phyloP scores from a whole-genome alignment of 139 green algal genomes.

The Coelastrella sp. region DNA sequence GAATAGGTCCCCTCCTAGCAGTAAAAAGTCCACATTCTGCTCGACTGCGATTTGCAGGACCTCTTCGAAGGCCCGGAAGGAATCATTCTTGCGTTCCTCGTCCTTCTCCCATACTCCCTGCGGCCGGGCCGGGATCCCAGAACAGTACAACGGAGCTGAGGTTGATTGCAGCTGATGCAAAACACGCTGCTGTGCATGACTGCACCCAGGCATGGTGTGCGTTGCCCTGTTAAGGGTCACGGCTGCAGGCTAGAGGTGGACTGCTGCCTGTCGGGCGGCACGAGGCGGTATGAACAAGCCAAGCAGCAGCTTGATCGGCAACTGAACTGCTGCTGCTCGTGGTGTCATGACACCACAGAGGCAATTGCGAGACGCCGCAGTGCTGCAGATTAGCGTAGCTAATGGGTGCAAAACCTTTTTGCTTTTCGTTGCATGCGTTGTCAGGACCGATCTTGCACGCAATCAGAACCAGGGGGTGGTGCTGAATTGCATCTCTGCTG shows the following conservation, averaged over 20 bases:
- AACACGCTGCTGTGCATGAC: neutral
- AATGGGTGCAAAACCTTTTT: neutral
- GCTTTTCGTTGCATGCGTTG: neutral
- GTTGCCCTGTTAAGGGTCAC: too few species aligned
- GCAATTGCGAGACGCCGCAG: too few species aligned
- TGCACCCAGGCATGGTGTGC: neutral
- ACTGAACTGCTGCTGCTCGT: too few species aligned
- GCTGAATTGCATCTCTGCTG: neutral
- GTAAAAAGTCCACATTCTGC: slow-evolving; percentile 86
- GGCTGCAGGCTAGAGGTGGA: too few species aligned
- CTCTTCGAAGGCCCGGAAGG: slow-evolving; percentile 95
- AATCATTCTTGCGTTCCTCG: slow-evolving; percentile 92
- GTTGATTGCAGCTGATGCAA: too few species aligned
- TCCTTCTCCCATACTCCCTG: slow-evolving; percentile 98
- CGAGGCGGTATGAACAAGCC: too few species aligned
- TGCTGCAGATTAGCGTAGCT: too few species aligned
- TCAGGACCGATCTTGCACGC: neutral
- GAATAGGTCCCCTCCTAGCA: slow-evolving; percentile 98
- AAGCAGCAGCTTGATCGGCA: too few species aligned
- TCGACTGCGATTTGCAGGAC: slow-evolving; percentile 77
- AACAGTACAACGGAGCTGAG: neutral
- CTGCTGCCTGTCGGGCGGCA: too few species aligned
- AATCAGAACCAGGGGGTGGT: neutral
- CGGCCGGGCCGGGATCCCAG: too few species aligned
- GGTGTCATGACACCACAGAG: too few species aligned